Percentiles rank a stretch among this genome's conserved stretches.
Evolutionary conservation across 352 stramenopile genomes (phyloP).

Genomic region (Phytophthora pseudosyringae): DNA sequence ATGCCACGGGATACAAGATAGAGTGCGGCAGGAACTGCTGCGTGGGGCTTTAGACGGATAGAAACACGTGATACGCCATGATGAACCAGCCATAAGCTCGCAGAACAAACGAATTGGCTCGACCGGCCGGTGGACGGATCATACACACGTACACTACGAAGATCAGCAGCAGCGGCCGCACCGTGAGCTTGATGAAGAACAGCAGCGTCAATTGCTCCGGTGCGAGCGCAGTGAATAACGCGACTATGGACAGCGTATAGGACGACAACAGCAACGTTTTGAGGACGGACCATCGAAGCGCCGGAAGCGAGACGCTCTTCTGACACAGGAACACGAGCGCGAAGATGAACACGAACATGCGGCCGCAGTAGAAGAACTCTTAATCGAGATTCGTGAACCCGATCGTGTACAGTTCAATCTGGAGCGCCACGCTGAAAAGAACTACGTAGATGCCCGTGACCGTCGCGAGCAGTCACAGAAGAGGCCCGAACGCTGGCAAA

Average conservation of each 20-base stretch:
- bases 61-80: slow-evolving; percentile 31
- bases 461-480: slow-evolving; percentile 45
- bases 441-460: slow-evolving; percentile 38
- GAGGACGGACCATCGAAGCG: slow-evolving; percentile 34
- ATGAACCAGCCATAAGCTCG: slow-evolving; percentile 42
- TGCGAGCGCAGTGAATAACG: slow-evolving; percentile 10
- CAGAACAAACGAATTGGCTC: slow-evolving; percentile 29
- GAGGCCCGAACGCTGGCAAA: slow-evolving; percentile 54
- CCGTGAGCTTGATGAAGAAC: slow-evolving; percentile 30
- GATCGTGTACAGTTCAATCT: slow-evolving; percentile 27
- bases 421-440: slow-evolving; percentile 41
- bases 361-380: slow-evolving; percentile 45
- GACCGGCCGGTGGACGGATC: slow-evolving; percentile 24
- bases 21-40: slow-evolving; percentile 12
- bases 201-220: not conserved
- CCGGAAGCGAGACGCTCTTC: slow-evolving; percentile 58
- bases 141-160: slow-evolving; percentile 37
- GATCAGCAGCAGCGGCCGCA: slow-evolving; percentile 29
- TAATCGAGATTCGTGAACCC: slow-evolving; percentile 29
- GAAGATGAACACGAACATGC: slow-evolving; percentile 55
- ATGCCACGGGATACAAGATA: slow-evolving; percentile 15
- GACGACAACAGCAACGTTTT: slow-evolving; percentile 45
- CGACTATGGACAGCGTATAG: slow-evolving; percentile 47
- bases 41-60: slow-evolving; percentile 15
- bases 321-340: slow-evolving; percentile 53